These are phyloP conservation scores for Lactarius tabidus DNA, from an alignment of 768 basidiomycete genomes.

Conservation along the genomic window DNA sequence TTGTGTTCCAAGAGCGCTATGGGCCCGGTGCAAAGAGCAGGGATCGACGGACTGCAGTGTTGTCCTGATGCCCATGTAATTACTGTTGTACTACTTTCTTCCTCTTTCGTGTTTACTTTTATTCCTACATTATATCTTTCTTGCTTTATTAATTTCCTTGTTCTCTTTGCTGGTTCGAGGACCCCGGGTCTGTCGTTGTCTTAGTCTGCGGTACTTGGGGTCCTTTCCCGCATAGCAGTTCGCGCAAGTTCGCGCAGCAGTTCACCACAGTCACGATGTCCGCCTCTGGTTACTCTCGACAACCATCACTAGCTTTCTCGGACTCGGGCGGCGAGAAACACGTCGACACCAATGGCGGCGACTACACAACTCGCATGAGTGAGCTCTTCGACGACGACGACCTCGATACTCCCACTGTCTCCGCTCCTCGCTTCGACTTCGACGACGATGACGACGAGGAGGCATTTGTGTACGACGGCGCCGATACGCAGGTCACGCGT, in stretches of 20 bases:
- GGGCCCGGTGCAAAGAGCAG: conserved; percentile 50
- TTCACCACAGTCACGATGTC: conserved; percentile 8
- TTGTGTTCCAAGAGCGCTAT: conserved; percentile 84
- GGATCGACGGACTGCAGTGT: conserved; percentile 34
- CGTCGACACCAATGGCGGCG: conserved; percentile 41
- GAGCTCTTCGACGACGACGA: conserved; percentile 51
- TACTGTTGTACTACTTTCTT: background rate
- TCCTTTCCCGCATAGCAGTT: background rate
- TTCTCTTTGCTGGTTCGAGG: background rate
- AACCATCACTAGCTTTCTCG: conserved; percentile 33
- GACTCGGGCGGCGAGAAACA: conserved; percentile 44
- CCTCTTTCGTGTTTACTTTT: conserved; percentile 22
- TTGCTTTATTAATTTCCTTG: conserved; percentile 16
- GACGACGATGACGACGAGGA: conserved; percentile 43
- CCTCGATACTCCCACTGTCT: conserved; percentile 24
- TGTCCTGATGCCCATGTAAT: conserved; percentile 27
- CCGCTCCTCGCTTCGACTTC: conserved; percentile 18
- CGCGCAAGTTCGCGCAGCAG: background rate
- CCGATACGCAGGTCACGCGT: conserved; percentile 50
- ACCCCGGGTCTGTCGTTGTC: background rate
- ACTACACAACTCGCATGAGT: conserved; percentile 67
- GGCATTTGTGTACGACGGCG: conserved; percentile 69
- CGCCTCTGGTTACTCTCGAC: conserved; percentile 10
- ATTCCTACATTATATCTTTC: conserved; percentile 25
- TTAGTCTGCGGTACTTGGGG: background rate